phyloP scores from a whole-genome alignment of 306 rosid species.

The Begonia fuchsioides region DNA sequence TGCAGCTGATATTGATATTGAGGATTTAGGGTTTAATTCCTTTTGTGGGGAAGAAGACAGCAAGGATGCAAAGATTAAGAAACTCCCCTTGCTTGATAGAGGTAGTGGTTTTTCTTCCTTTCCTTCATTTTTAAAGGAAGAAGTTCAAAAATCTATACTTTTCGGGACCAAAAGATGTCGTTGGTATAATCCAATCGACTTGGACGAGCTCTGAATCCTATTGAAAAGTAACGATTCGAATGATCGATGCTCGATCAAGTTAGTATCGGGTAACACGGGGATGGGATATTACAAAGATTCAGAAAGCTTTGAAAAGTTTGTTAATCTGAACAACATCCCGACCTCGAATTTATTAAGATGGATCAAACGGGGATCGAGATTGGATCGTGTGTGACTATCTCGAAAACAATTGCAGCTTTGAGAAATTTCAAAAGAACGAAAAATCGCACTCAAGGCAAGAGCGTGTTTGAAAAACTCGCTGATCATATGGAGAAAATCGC shows the following conservation, averaged over 20 bases:
- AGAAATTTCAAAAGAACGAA: conserved; percentile 14
- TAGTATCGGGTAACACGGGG: conserved; percentile 69
- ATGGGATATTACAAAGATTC: conserved; percentile 62
- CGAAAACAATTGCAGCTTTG: conserved; percentile 47
- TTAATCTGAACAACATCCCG: conserved; percentile 42
- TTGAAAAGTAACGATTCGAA: conserved; percentile 10
- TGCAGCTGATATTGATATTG: conserved; percentile 72
- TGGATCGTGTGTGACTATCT: conserved; percentile 61
- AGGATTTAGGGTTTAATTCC: conserved; percentile 77
- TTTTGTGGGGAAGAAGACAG: conserved; percentile 59
- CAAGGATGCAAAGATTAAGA: conserved; percentile 25
- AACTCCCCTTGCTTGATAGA: conserved; percentile 32
- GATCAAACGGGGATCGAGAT: conserved; percentile 48
- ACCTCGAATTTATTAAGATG: conserved; percentile 33
- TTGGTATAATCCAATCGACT: conserved; percentile 47
- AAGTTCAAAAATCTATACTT: conserved; percentile 19
- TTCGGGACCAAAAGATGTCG: conserved; percentile 25
- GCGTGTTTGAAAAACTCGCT: conserved; percentile 36
- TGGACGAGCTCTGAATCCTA: conserved; percentile 39
- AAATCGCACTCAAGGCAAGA: conserved; percentile 19
- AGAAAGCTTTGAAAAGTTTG: conserved; percentile 30
- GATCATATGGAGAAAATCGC: conserved; percentile 72
- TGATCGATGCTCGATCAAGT: conserved; percentile 18
- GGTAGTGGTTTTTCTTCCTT: conserved; percentile 19
- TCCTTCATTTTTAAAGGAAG: conserved; percentile 47